Conservation (phyloP, 495 filamentous ascomycete genomes). For the Hypoxylon intermedium region DNA sequence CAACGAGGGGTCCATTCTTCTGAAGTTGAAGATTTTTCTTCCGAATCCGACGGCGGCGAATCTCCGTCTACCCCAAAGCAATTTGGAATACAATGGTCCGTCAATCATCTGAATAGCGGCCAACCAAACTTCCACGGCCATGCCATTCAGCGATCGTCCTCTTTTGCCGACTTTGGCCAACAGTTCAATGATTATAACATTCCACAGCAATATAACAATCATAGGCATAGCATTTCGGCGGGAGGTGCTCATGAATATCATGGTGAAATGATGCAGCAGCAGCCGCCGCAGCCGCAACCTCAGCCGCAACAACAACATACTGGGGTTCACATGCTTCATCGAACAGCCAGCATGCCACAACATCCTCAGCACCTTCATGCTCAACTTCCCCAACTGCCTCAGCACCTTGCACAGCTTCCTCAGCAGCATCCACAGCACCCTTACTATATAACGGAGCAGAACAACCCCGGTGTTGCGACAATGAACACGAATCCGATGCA, state of each 20-base stretch:
- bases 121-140: constrained; percentile 37
- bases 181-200: constrained; percentile 50
- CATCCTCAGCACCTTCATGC: no score
- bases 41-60: constrained; percentile 61
- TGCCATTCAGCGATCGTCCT: constrained; percentile 50
- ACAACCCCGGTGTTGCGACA: constrained; percentile 59
- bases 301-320: constrained; percentile 29
- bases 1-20: constrained; percentile 64
- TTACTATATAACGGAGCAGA: constrained; percentile 59
- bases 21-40: constrained; percentile 60
- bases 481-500: constrained; percentile 58
- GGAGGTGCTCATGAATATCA: constrained; percentile 51
- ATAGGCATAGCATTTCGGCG: constrained; percentile 54
- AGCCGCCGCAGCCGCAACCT: no score
- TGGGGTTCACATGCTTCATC: constrained; percentile 46
- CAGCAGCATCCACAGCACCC: constrained; percentile 11
- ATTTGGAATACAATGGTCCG: constrained; percentile 48
- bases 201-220: constrained; percentile 46
- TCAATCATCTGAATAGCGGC: constrained; percentile 33
- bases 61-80: constrained; percentile 58
- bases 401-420: no score
- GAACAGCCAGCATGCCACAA: constrained; percentile 51
- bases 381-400: no score
- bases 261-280: constrained; percentile 42
- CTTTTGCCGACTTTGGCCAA: constrained; percentile 55